Conservation (phyloP, 257 asterid species). For the Gentiana straminea region DNA sequence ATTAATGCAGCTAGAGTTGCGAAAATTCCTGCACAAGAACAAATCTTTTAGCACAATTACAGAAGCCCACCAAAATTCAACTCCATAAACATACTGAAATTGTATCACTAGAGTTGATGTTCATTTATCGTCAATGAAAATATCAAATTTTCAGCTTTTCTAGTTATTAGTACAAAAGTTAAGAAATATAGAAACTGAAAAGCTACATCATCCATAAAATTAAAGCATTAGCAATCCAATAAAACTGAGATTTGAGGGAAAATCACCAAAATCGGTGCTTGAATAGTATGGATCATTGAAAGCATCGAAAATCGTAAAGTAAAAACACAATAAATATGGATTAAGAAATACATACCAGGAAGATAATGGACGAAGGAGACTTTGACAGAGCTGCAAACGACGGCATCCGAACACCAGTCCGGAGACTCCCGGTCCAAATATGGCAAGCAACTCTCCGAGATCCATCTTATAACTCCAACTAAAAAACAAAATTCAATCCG, state of each 20-base stretch:
- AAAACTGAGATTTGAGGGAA: too few relatives aligned
- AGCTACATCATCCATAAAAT: too few relatives aligned
- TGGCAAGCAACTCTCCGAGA: constrained; percentile 64
- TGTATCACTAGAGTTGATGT: not conserved
- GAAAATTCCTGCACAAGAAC: constrained; percentile 52
- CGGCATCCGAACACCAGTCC: constrained; percentile 98
- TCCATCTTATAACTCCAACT: too few relatives aligned
- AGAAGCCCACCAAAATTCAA: not conserved
- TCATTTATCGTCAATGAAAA: not conserved
- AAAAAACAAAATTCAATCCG: too few relatives aligned
- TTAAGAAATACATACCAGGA: constrained; percentile 41
- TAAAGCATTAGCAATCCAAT: too few relatives aligned
- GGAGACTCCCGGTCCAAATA: constrained; percentile 88
- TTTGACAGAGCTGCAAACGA: constrained; percentile 78
- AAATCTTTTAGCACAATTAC: not conserved
- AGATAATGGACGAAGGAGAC: constrained; percentile 82
- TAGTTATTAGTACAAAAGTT: too few relatives aligned
- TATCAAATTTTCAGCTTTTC: not conserved
- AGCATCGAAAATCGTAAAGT: too few relatives aligned
- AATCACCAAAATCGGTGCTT: not conserved
- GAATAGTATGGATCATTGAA: too few relatives aligned
- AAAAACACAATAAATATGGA: not conserved
- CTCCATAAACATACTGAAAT: not conserved
- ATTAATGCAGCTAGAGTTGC: constrained; percentile 91
- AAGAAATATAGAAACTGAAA: too few relatives aligned